Conservation (phyloP, 2,329 filamentous ascomycete species). For the Tympanopsis confertula region DNA sequence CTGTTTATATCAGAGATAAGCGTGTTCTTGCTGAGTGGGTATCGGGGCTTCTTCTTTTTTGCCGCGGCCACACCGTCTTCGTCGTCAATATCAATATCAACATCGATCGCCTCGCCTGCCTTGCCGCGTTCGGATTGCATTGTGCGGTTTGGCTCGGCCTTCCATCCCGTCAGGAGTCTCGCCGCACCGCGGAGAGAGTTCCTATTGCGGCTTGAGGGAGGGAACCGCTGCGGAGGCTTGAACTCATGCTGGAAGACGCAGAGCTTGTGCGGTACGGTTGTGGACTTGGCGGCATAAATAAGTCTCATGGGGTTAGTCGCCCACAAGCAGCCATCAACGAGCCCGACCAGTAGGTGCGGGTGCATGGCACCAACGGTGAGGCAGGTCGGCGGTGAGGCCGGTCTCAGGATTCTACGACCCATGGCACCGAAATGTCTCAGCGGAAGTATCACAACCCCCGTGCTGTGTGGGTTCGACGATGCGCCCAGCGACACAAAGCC, state of each 20-base stretch:
- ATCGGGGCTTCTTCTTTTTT: conserved; percentile 12
- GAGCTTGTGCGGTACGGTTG: conserved; percentile 23
- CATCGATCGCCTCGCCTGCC: not conserved
- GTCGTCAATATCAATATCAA: conserved; percentile 6
- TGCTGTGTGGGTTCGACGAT: conserved; percentile 38
- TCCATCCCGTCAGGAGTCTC: conserved; percentile 39
- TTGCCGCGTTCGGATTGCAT: conserved; percentile 10
- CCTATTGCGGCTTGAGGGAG: conserved; percentile 1
- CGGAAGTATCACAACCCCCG: conserved; percentile 39
- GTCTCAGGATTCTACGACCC: conserved; percentile 33
- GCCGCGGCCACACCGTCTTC: conserved; percentile 5
- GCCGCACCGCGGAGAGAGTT: conserved; percentile 27
- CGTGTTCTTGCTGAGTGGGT: conserved; percentile 14
- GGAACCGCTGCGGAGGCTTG: conserved; percentile 19
- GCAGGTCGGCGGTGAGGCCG: conserved; percentile 36
- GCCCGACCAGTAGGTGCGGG: conserved; percentile 40
- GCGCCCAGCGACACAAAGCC: conserved; percentile 41
- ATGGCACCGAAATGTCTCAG: conserved; percentile 38
- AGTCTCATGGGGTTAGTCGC: conserved; percentile 30
- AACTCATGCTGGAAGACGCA: conserved; percentile 43
- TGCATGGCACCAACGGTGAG: conserved; percentile 36
- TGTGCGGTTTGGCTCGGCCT: conserved; percentile 33
- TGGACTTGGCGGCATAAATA: conserved; percentile 24
- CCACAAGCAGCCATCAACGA: conserved; percentile 40
- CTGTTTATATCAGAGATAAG: conserved; percentile 7